phyloP scores from a whole-genome alignment of 1,284 basidiomycete genomes.

The Mycosarcoma mackinlayi region DNA sequence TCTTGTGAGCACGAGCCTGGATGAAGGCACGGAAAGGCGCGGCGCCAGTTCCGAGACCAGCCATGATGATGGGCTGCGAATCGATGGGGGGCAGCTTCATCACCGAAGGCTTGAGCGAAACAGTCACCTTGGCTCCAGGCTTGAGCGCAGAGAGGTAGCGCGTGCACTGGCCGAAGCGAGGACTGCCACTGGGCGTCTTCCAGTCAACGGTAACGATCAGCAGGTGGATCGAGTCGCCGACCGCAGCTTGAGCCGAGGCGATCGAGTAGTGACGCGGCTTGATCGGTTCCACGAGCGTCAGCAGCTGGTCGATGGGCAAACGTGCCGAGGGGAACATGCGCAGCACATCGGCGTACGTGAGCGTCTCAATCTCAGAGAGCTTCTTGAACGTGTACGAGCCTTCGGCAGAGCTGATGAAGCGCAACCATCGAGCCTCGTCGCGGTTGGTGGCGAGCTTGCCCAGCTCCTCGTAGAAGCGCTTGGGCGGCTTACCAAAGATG shows the following conservation, averaged over 20 bases:
- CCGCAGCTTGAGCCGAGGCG: constrained; percentile 90
- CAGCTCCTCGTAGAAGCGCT: constrained; percentile 92
- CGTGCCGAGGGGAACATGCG: constrained; percentile 82
- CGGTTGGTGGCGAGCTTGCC: constrained; percentile 79
- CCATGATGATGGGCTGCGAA: constrained; percentile 95
- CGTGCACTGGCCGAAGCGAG: constrained; percentile 93
- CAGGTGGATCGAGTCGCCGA: constrained; percentile 92
- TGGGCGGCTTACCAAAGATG: constrained; percentile 93
- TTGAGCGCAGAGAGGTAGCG: constrained; percentile 87
- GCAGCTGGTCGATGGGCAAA: constrained; percentile 79
- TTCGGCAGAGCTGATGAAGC: constrained; percentile 93
- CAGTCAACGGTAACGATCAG: constrained; percentile 97
- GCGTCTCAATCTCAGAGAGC: constrained; percentile 90
- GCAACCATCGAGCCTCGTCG: constrained; percentile 82
- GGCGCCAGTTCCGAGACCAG: constrained; percentile 95
- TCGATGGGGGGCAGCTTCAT: constrained; percentile 95
- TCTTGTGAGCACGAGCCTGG: constrained; percentile 89
- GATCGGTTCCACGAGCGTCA: constrained; percentile 80
- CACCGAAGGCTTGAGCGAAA: constrained; percentile 97
- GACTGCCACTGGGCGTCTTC: constrained; percentile 81
- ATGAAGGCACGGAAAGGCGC: constrained; percentile 99
- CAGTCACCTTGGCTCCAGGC: constrained; percentile 91
- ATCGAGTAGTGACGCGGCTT: constrained; percentile 99
- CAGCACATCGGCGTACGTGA: constrained; percentile 91
- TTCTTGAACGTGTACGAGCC: constrained; percentile 94